phyloP scores from a whole-genome alignment of 176 grass and related monocot species.

The Hordeum vulgare region DNA sequence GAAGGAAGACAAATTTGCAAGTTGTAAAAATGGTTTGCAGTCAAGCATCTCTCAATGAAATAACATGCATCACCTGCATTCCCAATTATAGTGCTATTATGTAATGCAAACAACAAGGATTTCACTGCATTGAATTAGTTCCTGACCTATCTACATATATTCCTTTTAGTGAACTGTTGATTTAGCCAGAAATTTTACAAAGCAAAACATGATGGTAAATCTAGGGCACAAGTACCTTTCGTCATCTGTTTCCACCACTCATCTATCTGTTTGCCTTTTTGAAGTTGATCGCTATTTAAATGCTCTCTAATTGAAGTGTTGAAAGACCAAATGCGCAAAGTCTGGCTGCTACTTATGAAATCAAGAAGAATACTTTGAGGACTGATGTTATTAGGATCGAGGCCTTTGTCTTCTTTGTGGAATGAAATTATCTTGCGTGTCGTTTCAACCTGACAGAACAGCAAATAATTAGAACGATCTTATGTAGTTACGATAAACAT shows the following conservation, averaged over 20 bases:
- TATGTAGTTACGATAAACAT: conserved; percentile 10
- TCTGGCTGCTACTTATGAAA: conserved; percentile 97
- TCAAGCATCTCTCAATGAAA: conserved; percentile 21
- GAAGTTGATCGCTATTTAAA: conserved; percentile 94
- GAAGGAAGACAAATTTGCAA: not conserved
- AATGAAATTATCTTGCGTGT: conserved; percentile 98
- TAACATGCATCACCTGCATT: not conserved
- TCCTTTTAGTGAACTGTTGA: not conserved
- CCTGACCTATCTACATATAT: not conserved
- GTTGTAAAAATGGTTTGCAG: not conserved
- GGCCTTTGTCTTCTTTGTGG: conserved; percentile 95
- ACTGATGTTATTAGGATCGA: conserved; percentile 65
- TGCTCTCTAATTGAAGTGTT: conserved; percentile 86
- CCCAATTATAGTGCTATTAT: not conserved
- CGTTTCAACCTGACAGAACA: conserved; percentile 72
- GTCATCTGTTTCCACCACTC: conserved; percentile 96
- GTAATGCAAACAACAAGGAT: not conserved
- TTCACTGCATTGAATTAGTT: not conserved
- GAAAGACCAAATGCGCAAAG: conserved; percentile 94
- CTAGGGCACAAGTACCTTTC: conserved; percentile 58
- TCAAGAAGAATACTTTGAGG: conserved; percentile 96
- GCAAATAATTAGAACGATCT: conserved; percentile 19
- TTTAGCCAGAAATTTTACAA: not conserved
- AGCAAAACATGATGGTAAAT: conserved; percentile 15
- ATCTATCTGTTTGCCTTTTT: conserved; percentile 98